These are phyloP conservation scores for Botrytis tulipae DNA, from an alignment of 2,329 filamentous ascomycete genomes.

Conservation along the genomic window DNA sequence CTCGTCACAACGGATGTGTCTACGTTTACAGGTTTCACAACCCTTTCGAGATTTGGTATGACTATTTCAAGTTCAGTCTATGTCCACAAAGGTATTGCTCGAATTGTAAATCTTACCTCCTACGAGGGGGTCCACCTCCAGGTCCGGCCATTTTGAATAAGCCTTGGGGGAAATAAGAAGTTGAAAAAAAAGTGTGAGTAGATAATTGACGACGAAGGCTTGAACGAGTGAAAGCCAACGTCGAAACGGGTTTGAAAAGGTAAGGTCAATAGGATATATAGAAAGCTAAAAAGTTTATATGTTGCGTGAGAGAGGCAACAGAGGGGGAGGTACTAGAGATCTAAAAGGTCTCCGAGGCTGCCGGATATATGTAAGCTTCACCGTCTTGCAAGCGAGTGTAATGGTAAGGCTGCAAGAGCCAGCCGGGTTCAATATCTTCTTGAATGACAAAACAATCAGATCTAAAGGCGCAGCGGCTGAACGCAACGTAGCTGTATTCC, in stretches of 20 bases:
- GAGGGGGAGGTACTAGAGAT: constrained; percentile 27
- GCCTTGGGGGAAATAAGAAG: constrained; percentile 28
- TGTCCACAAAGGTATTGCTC: neutral
- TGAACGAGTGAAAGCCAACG: constrained; percentile 41
- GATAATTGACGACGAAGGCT: constrained; percentile 39
- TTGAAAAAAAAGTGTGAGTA: constrained; percentile 16
- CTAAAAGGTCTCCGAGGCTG: constrained; percentile 29
- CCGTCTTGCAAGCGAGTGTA: constrained; percentile 32
- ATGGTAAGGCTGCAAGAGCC: constrained; percentile 32
- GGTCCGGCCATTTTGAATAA: constrained; percentile 75
- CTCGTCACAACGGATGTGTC: constrained; percentile 97
- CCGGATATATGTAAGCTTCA: constrained; percentile 34
- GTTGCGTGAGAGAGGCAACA: constrained; percentile 18
- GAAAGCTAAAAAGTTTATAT: constrained; percentile 18
- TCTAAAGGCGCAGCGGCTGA: constrained; percentile 31
- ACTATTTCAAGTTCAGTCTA: constrained; percentile 49
- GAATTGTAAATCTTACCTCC: constrained; percentile 49
- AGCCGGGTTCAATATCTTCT: constrained; percentile 24
- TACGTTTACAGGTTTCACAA: constrained; percentile 95
- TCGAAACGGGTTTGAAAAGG: constrained; percentile 29
- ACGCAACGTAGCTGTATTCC: constrained; percentile 34
- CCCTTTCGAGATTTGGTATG: constrained; percentile 99
- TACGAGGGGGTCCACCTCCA: constrained; percentile 85
- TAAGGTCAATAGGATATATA: constrained; percentile 21
- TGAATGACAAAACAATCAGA: constrained; percentile 26